Evolutionary conservation across 176 grass and related monocot genomes (phyloP).

Genomic region (Zoysia japonica): DNA sequence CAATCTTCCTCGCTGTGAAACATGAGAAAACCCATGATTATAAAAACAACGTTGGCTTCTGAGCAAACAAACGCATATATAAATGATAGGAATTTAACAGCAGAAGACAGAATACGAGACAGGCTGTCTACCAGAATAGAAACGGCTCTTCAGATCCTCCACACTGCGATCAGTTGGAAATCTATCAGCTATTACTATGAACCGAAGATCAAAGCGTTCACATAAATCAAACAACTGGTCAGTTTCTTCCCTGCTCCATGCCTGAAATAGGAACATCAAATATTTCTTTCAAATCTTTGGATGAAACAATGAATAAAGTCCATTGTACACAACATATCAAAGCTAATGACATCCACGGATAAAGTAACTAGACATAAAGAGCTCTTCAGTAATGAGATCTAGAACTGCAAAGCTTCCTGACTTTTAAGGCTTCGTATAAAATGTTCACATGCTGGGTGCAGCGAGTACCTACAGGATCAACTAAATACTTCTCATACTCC

Average conservation of each 20-base stretch:
- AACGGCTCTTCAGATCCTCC: slow-evolving; percentile 93
- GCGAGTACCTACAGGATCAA: slow-evolving; percentile 88
- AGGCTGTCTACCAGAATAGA: slow-evolving; percentile 72
- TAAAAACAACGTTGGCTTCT: neutral
- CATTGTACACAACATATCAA: slow-evolving; percentile 23
- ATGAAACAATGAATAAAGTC: neutral
- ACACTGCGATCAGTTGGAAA: slow-evolving; percentile 71
- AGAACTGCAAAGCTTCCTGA: slow-evolving; percentile 11
- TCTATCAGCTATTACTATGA: slow-evolving; percentile 89
- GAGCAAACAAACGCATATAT: slow-evolving; percentile 17
- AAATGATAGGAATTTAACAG: slow-evolving; percentile 1
- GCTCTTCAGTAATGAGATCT: neutral
- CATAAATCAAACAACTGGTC: slow-evolving; percentile 87
- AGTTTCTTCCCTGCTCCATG: slow-evolving; percentile 94
- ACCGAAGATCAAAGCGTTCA: slow-evolving; percentile 88
- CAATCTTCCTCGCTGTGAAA: neutral
- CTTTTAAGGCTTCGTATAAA: neutral
- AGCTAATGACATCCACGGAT: neutral
- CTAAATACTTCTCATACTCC: slow-evolving; percentile 97
- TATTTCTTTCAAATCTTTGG: slow-evolving; percentile 11
- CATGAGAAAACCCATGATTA: neutral
- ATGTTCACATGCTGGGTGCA: neutral
- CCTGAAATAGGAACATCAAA: slow-evolving; percentile 54
- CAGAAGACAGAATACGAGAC: neutral
- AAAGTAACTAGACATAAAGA: neutral